Evolutionary conservation across 2,329 filamentous ascomycete genomes (phyloP), one percentile per base, ranked within the genome.

Genomic region (Colletotrichum plurivorum): DNA sequence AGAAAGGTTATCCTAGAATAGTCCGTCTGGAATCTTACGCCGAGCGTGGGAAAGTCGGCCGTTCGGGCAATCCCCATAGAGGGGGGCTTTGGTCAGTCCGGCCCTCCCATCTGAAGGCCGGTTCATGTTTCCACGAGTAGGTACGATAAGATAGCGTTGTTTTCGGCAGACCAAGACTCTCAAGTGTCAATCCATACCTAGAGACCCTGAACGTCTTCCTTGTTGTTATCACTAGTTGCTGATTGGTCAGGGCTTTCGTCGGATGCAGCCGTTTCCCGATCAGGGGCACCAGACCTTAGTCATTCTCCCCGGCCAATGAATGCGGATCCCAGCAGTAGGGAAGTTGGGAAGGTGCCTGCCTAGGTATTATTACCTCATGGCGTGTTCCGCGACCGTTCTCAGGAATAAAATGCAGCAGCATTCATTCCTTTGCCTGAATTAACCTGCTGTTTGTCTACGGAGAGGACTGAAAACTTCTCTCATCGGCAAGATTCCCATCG

Each of bases 231-330:
- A 59, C 48, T 12, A 25, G n/a, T 5, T 16, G 0, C 15, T 71
- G 48, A 71, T 71, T 71, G 69, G 69, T 12, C 3, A 15, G 10
- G 2, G 6, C 10, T 4, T 12, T 18, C 43, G 36, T 70, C 67
- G 67, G 67, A 70, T 51, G 22, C 39, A 53, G 67, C 67, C 56
- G 61, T 65, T 58, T 63, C 61, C 56, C 66, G 67, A 70, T 67
- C 31, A 9, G 9, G 31, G 31, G 25, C 10, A 41, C 56, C 25
- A 3, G 5, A 25, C 5, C 41, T 65, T 70, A 59, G 56, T 61
- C 61, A 67, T 39, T 48, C 31, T 5, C 15, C 5, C 1, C 7
- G n/a, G 15, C 61, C 56, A 71, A 70, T 59, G 1, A 60, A 31
- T 13, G n/a, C 39, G 9, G 46, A 16, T 51, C 10, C 25, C 41